Evolutionary conservation across 768 basidiomycete species (phyloP), one percentile per base, ranked within the genome.

Genomic region (Trametes elegans): DNA sequence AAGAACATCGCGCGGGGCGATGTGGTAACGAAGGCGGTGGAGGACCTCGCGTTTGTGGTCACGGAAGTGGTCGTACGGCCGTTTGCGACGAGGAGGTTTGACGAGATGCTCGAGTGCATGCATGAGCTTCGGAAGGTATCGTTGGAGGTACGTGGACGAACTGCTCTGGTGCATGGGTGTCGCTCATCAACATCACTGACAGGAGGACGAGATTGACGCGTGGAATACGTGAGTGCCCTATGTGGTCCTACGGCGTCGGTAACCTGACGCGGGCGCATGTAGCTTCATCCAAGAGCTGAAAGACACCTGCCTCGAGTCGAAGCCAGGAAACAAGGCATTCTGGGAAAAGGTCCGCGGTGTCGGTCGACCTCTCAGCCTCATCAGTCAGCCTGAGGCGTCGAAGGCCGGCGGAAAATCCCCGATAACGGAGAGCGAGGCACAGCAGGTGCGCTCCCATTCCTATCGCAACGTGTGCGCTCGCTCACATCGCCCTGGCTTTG

Each of bases 141-240:
- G 23, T 67, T 90, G 59, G 77, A 77, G 73, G 88, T 87, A 55
- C 44, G 79, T 66, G 3, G 38, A 41, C 9, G 21, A 35, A 38
- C 10, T 19, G 48, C 28, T 34, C 26, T 14, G 26, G 19, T 24
- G 11, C 44, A 8, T 21, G 28, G 57, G 41, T 13, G 40, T 39
- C 7, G 29, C 18, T 40, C 14, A 10, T 34, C 34, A 9, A 27
- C 23, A 5, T 29, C 35, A 19, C 6, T 24, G 49, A 24, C 60
- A 90, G 83, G 88, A 92, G 71, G 88, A 92, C 68, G 89, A 93
- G 68, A 81, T 92, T 32, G 86, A 88, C 40, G 80, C 80, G 28
- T 93, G 90, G 90, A 93, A 93, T 70, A 71, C 65, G 86, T 87
- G 60, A 61, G 80, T 74, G 14, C 47, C 24, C 13, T 19, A 5